A percentile compares a stretch with the other conserved stretches of the same genome.
phyloP scores from a whole-genome alignment of 352 stramenopile species.

The Globisporangium camurandrum region DNA sequence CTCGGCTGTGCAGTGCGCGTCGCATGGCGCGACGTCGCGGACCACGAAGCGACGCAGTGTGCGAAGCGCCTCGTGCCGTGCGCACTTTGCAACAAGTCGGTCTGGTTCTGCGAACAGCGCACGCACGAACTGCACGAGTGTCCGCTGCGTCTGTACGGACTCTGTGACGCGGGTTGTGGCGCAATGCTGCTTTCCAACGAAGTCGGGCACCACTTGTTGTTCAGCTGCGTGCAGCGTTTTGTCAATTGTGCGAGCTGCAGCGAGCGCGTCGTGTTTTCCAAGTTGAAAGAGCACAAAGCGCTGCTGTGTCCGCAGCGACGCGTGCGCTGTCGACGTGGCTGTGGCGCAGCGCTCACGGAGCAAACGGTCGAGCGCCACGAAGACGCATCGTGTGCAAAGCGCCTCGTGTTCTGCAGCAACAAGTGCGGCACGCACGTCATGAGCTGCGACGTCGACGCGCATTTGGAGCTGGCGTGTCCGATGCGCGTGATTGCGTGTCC shows the following conservation, averaged over 20 bases:
- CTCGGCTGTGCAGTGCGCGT: constrained; percentile 34
- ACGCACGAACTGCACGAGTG: constrained; percentile 39
- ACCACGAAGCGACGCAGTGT: constrained; percentile 38
- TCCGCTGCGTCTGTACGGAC: constrained; percentile 35
- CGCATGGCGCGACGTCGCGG: constrained; percentile 10
- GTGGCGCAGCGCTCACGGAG: constrained; percentile 32
- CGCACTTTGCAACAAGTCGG: constrained; percentile 24
- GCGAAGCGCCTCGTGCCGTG: constrained; percentile 64
- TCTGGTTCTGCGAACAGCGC: constrained; percentile 42
- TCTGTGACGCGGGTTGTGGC: constrained; percentile 42
- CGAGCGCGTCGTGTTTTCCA: constrained; percentile 20
- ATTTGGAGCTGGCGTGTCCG: constrained; percentile 37
- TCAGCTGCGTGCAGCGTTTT: constrained; percentile 35
- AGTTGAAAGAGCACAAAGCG: constrained; percentile 32
- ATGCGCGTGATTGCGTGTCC: constrained; percentile 60
- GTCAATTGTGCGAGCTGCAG: constrained; percentile 48
- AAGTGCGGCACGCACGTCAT: constrained; percentile 39
- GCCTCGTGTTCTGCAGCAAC: constrained; percentile 41
- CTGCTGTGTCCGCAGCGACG: constrained; percentile 41
- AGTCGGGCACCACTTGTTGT: constrained; percentile 46
- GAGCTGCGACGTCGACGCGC: constrained; percentile 22
- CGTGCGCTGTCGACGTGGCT: constrained; percentile 51
- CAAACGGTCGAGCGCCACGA: constrained; percentile 37
- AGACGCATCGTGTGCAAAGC: constrained; percentile 29
- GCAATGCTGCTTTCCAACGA: constrained; percentile 37